Base-by-base conservation (phyloP, 2,329 filamentous ascomycete species). In the Pseudogymnoascus verrucosus region DNA sequence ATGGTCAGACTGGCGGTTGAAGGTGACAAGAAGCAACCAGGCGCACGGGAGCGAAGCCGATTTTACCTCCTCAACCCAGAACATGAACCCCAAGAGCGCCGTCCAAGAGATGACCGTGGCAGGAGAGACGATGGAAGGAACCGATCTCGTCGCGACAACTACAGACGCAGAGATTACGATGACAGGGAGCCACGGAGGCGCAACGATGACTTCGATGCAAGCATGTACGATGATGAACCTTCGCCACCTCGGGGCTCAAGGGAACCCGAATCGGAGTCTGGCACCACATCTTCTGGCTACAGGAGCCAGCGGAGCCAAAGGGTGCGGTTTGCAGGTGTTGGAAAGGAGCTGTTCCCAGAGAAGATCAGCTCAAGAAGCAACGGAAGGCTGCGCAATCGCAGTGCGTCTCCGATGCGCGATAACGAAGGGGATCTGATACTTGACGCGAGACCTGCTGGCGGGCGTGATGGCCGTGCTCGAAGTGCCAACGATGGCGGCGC, bases 61-160 rank as follows among this genome's bases (percentile, higher is more conserved):
- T 98, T 96, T 78, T 99, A 99, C 74, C 85, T 97, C 37, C 83
- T 95, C 71, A 90, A 98, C 70, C 93, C 93, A 1, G 90, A 96
- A 69, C 86, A 92, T 72, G 93, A 96, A 71, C 91, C 89, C 2
- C 87, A 88, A 68, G 91, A 90, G 76, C 84, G 85, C 62, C 79
- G 86, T 66, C 82, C 87, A 65, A 80, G 79, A 64, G 80, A 83
- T 61, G 80, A 84, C 42, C 74, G 78, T 64, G 74, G 78, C 47
- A 73, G 75, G 12, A 70, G 72, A 61, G 73, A 74, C 34, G 68
- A 73, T 10, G 68, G 73, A 19, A 74, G 75, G 57, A 70, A 73
- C 23, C 26, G 59, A n/a, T 37, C 34, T 40, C 59, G 59, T 12
- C 78, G 77, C 68, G 79, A 80, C 64, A 82, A 80, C 71, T 90